Percentiles rank a stretch among this genome's conserved stretches.
phyloP scores from a whole-genome alignment of 2,329 filamentous ascomycete species.

The Xylaria sp. region DNA sequence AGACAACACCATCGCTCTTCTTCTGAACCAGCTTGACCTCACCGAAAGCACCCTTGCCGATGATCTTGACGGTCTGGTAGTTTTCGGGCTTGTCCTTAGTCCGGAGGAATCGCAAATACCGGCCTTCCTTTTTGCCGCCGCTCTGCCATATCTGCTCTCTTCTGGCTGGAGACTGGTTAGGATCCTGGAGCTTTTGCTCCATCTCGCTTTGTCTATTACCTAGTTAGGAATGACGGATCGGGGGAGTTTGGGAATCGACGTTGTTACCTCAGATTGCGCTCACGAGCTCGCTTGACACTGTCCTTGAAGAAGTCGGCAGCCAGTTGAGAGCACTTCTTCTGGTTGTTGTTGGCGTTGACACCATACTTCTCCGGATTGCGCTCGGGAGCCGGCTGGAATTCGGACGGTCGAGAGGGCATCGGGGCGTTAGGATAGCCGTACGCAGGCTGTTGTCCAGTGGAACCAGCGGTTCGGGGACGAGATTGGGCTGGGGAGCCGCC shows the following conservation, averaged over 20 bases:
- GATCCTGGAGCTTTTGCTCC: constrained; percentile 76
- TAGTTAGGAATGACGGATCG: constrained; percentile 17
- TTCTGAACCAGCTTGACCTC: constrained; percentile 97
- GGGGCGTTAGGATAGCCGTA: constrained; percentile 64
- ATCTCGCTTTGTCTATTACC: constrained; percentile 75
- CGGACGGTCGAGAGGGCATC: constrained; percentile 57
- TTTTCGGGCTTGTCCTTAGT: constrained; percentile 92
- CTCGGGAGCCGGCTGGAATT: constrained; percentile 74
- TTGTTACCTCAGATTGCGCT: constrained; percentile 81
- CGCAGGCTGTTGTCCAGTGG: constrained; percentile 51
- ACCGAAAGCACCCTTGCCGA: constrained; percentile 97
- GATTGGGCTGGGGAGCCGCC: constrained; percentile 59
- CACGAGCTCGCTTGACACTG: constrained; percentile 90
- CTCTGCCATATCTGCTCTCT: constrained; percentile 82
- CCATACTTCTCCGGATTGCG: constrained; percentile 79
- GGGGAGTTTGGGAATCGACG: background rate
- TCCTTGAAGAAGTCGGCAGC: constrained; percentile 97
- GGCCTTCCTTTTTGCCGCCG: constrained; percentile 81
- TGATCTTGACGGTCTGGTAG: constrained; percentile 95
- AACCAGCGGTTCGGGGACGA: constrained; percentile 79
- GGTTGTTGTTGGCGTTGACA: constrained; percentile 59
- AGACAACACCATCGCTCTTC: constrained; percentile 93
- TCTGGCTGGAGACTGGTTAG: constrained; percentile 65
- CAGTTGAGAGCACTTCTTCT: constrained; percentile 63
- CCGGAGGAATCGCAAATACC: constrained; percentile 87